Base-by-base conservation (phyloP, 2,329 filamentous ascomycete species). In the Penicillium aurantiogriseum region DNA sequence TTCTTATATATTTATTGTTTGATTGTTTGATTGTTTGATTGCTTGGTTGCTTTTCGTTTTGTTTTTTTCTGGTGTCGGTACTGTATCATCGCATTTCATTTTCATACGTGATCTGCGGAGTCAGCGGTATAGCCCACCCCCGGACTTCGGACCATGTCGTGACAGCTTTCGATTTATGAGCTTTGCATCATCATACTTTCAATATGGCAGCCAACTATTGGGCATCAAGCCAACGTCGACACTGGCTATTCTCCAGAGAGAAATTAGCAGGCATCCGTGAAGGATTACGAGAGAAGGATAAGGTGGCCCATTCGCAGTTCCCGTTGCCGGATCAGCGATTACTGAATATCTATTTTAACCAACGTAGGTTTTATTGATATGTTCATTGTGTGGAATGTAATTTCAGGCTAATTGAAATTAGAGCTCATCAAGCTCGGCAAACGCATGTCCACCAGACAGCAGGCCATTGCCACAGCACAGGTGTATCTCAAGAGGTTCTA, bases 401-500 rank as follows among this genome's bases (percentile, higher is more conserved):
- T n/a, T 17, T 19, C 4, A 13, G 7, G 46, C 54, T 62, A 57
- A 64, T 39, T 36, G 43, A 31, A 11, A 29, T 19, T 2, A 58
- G 90, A 95, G 75, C 82, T 97, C 55, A 83, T 85, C 60, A 90
- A 92, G 59, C 83, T 99, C 59, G 91, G 87, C 45, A 92, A 94
- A 75, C 88, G 92, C 35, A 85, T 97, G 71, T 86, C 84, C 46
- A 85, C 94, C 51, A 86, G 93, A 57, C 94, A 99, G 74, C 94
- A 97, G 78, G 90, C 91, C 53, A 84, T 97, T 66, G 92, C 94
- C 27, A 97, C 94, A 0, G 93, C 94, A 19, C 92, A 97, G 71
- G 83, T 97, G 64, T 99, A 97, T 77, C 84, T 97, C 67, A 93
- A 95, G 69, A 87, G 94, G 58, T 97, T 96, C 80, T 97, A 96